A percentile compares a stretch with the other conserved stretches of the same genome.
Evolutionary conservation across 805 yeast genomes (phyloP).

Genomic region (Saturnispora quitensis): DNA sequence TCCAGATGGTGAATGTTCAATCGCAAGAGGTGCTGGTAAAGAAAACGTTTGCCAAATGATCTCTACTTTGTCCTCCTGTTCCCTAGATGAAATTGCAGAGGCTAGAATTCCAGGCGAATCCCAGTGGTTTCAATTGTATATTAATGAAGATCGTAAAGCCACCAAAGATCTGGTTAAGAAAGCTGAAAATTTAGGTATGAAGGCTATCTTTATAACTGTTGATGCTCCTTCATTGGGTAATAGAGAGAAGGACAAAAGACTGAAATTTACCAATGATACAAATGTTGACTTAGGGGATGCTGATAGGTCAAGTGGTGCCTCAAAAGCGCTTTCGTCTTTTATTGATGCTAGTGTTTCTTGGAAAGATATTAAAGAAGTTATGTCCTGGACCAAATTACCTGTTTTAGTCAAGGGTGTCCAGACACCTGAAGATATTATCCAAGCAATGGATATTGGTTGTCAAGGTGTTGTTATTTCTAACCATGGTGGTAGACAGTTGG

Average conservation of each 20-base stretch:
- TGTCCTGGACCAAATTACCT: constrained; percentile 50
- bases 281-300: constrained; percentile 38
- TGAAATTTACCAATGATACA: constrained; percentile 31
- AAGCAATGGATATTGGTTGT: constrained; percentile 62
- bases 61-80: constrained; percentile 83
- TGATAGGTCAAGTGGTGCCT: constrained; percentile 75
- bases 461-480: constrained; percentile 78
- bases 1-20: constrained; percentile 83
- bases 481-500: constrained; percentile 88
- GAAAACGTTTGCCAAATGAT: constrained; percentile 80
- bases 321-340: constrained; percentile 77
- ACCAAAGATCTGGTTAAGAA: constrained; percentile 54
- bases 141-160: constrained; percentile 64
- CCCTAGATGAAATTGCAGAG: constrained; percentile 76
- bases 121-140: constrained; percentile 86
- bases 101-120: constrained; percentile 58
- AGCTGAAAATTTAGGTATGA: constrained; percentile 66
- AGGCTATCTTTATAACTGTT: constrained; percentile 80
- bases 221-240: constrained; percentile 91
- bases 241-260: constrained; percentile 54
- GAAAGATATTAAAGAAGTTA: constrained; percentile 54
- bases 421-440: constrained; percentile 65
- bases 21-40: constrained; percentile 73
- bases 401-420: constrained; percentile 79
- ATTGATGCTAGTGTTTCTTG: constrained; percentile 63